Evolutionary conservation across 1,284 basidiomycete genomes (phyloP).

Genomic region (Lentinus polychrous): DNA sequence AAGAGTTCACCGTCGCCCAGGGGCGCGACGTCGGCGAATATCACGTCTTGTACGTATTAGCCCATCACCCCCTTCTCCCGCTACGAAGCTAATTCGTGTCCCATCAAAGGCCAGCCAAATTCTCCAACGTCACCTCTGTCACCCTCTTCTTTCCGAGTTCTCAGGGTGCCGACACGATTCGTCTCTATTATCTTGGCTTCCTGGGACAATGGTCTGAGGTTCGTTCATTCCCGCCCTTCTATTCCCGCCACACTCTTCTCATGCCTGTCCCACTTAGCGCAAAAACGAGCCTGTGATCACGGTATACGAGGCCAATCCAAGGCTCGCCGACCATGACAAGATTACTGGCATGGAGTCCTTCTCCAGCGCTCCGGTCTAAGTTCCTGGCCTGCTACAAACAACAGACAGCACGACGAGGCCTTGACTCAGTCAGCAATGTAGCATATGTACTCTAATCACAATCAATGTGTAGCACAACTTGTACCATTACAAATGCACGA

Average conservation of each 20-base stretch:
- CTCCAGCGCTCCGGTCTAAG: slow-evolving; percentile 27
- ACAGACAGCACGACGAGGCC: too few relatives aligned
- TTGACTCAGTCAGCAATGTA: too few relatives aligned
- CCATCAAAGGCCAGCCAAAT: slow-evolving; percentile 59
- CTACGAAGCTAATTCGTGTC: neutral
- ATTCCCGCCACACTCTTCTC: neutral
- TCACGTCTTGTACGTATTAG: slow-evolving; percentile 42
- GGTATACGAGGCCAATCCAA: slow-evolving; percentile 76
- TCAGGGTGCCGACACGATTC: slow-evolving; percentile 64
- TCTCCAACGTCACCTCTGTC: slow-evolving; percentile 64
- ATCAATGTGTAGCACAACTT: too few relatives aligned
- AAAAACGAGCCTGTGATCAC: slow-evolving; percentile 65
- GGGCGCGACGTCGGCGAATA: slow-evolving; percentile 74
- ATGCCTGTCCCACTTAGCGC: slow-evolving; percentile 33
- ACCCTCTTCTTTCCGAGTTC: slow-evolving; percentile 70
- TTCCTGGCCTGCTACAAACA: too few relatives aligned
- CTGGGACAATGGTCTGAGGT: slow-evolving; percentile 77
- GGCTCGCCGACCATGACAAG: slow-evolving; percentile 74
- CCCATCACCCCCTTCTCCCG: neutral
- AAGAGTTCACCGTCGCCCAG: slow-evolving; percentile 62
- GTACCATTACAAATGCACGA: neutral
- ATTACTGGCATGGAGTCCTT: slow-evolving; percentile 64
- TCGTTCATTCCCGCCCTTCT: slow-evolving; percentile 2
- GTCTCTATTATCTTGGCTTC: slow-evolving; percentile 74
- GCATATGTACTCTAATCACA: too few relatives aligned